These are phyloP conservation scores for Eimeria acervulina DNA, from an alignment of 169 alveolate species.

Conservation along the genomic window DNA sequence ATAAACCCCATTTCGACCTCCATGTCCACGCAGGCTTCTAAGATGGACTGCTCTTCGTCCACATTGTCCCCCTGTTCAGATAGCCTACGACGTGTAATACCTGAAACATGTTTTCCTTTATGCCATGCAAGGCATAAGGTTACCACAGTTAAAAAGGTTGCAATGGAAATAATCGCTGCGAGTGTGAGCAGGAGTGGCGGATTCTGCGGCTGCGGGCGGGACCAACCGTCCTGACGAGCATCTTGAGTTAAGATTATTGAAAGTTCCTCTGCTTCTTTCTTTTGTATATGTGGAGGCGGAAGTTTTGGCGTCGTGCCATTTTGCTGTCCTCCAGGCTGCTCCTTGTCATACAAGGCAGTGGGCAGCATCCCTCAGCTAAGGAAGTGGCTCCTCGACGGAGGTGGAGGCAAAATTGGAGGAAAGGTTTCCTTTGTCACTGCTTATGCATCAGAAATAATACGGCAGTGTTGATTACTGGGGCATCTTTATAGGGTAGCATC, in stretches of 20 bases:
- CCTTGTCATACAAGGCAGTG: neutral
- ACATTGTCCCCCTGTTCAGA: neutral
- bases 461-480: neutral
- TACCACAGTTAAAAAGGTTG: neutral
- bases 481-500: too few relatives aligned
- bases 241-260: neutral
- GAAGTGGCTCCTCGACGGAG: neutral
- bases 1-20: neutral
- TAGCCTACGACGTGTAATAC: neutral
- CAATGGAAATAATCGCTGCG: neutral
- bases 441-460: neutral
- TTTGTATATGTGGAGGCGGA: neutral
- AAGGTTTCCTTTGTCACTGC: too few relatives aligned
- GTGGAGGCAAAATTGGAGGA: neutral
- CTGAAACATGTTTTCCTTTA: neutral
- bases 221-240: neutral
- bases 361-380: neutral
- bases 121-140: neutral
- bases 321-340: neutral
- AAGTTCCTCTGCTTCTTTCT: neutral
- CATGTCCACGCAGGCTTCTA: constrained; percentile 1
- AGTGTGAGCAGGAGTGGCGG: neutral
- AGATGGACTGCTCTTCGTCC: neutral
- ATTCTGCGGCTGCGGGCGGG: neutral
- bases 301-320: neutral